These are phyloP conservation scores for rapeseed (Brassica napus) DNA, from an alignment of 345 rosid genomes.

Conservation along the genomic window DNA sequence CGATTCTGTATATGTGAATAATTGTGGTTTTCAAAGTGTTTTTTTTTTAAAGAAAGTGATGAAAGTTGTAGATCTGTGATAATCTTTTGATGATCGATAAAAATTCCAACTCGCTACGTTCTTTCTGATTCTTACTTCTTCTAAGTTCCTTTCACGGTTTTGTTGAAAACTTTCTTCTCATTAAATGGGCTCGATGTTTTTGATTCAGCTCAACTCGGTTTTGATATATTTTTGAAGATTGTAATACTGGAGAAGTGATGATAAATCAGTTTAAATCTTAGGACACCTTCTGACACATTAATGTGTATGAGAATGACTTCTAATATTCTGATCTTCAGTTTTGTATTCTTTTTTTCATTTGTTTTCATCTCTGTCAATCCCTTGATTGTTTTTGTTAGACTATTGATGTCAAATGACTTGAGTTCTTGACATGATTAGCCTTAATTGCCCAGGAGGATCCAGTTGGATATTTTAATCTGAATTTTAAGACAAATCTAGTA, in stretches of 20 bases:
- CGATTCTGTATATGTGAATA: background rate
- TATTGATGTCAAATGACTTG: too few species aligned
- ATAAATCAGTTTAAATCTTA: conserved; percentile 49
- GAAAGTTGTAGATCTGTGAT: conserved; percentile 43
- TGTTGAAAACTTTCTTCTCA: background rate
- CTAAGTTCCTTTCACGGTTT: background rate
- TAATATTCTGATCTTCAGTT: conserved; percentile 47
- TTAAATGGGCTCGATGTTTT: background rate
- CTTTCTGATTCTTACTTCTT: conserved; percentile 36
- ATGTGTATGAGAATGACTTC: conserved; percentile 58
- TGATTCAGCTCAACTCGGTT: background rate
- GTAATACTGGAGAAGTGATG: conserved; percentile 41
- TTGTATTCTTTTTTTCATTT: background rate
- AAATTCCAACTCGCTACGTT: conserved; percentile 43
- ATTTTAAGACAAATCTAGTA: background rate
- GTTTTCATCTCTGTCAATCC: background rate
- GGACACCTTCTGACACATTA: conserved; percentile 67
- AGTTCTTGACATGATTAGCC: too few species aligned
- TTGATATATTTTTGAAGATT: background rate
- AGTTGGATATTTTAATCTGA: background rate
- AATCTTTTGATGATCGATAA: conserved; percentile 31
- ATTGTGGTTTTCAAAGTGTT: background rate
- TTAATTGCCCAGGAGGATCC: background rate
- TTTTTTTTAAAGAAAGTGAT: conserved; percentile 22
- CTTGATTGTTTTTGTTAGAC: background rate